Evolutionary conservation across 768 basidiomycete species (phyloP), one percentile per base, ranked within the genome.

Genomic region (Postia placenta): DNA sequence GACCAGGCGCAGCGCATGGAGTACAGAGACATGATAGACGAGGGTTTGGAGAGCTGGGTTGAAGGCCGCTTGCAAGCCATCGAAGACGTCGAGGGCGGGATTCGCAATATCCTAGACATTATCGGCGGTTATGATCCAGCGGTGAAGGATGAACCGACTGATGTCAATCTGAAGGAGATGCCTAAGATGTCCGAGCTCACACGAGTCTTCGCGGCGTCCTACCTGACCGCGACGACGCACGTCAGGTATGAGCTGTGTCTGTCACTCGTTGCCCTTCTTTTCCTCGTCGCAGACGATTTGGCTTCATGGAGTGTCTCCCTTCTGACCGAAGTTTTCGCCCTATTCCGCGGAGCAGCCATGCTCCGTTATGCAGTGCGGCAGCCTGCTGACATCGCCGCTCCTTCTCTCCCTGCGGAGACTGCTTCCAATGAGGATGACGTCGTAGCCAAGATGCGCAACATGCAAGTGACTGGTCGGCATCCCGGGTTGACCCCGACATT

Each of bases 181-280:
- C 78, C 79, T 23, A 71, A 76, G 45, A 69, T 76, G 28, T 82
- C 83, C 14, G 75, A 81, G 46, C 85, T 83, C 83, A 72, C 69
- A 43, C 74, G 72, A 47, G 79, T 79, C 25, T 68, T 87, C 26
- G 77, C 79, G 26, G 74, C 85, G 22, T 70, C 76, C 25, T 92
- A 88, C 61, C 70, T 78, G 28, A 69, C 73, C 14, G 76, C 74
- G 44, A 75, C 85, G 3, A 69, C 87, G 40, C 74, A 81, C 53
- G 87, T 84, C 11, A 76, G 90, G 62, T 89, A 91, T 62, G 85
- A 89, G 47, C 71, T 91, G 26, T 79, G 79, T 51, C 69, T 87
- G 19, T 74, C 80, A 11, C 67, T 92, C 39, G 67, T 87, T 44
- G 74, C 75, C 20, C 64, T 90, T 23, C 71, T 91, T 15, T 83